phyloP scores from a whole-genome alignment of 1,284 basidiomycete genomes.

The Ceratobasidium sp. region DNA sequence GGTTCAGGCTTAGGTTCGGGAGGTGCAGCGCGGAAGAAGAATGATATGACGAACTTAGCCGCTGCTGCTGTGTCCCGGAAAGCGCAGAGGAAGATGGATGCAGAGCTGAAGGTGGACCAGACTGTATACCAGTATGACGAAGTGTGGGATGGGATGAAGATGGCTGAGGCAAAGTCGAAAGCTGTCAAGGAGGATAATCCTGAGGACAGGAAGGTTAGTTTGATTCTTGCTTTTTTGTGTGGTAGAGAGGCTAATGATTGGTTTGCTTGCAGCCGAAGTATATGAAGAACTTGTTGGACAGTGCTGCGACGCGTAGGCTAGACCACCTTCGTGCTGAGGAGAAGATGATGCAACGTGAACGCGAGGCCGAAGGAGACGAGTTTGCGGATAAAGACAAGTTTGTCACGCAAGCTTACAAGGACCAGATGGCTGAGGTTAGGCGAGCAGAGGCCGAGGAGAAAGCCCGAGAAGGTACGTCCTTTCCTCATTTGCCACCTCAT shows the following conservation, averaged over 20 bases:
- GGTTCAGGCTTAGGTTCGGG: too few relatives aligned
- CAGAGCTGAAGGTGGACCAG: constrained; percentile 40
- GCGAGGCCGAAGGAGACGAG: constrained; percentile 93
- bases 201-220: constrained; percentile 78
- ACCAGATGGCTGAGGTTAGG: constrained; percentile 93
- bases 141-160: constrained; percentile 96
- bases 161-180: constrained; percentile 81
- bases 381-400: constrained; percentile 96
- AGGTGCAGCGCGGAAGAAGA: constrained; percentile 11
- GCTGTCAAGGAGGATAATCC: constrained; percentile 78
- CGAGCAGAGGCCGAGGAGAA: constrained; percentile 93
- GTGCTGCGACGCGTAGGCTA: constrained; percentile 87
- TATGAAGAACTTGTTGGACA: constrained; percentile 83
- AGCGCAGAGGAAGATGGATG: constrained; percentile 33
- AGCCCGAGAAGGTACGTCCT: constrained; percentile 79
- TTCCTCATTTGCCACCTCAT: constrained; percentile 40
- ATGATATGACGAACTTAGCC: constrained; percentile 40
- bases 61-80: constrained; percentile 33
- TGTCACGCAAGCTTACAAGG: constrained; percentile 97
- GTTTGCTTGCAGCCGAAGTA: constrained; percentile 84
- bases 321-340: constrained; percentile 97
- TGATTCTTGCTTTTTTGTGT: background rate
- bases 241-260: background rate
- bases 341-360: constrained; percentile 95
- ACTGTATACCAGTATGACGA: constrained; percentile 97